Base-by-base conservation (phyloP, 2,329 filamentous ascomycete species). In the Myriosclerotinia scirpicola region DNA sequence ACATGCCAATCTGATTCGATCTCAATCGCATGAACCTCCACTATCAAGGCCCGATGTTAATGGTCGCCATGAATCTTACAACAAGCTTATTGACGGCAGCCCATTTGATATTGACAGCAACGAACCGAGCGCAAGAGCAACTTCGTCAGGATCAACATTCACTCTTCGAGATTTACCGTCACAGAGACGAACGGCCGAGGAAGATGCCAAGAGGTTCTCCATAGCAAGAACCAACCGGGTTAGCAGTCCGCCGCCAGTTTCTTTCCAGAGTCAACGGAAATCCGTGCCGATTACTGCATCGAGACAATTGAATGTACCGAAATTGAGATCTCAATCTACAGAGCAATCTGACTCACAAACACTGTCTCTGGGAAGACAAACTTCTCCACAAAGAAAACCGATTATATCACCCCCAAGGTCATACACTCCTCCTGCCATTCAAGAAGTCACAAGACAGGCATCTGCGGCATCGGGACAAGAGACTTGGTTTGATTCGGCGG, bases 181-280 rank as follows among this genome's bases (percentile, higher is more conserved):
- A 9, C 65, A 66, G 14, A 62, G 65, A 42, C 52, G 58, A n/a
- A 48, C 52, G 14, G 34, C 42, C 1, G 65, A 66, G 9, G 58
- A 55, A n/a, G 64, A 66, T 46, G 26, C 22, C 3, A 66, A 48
- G 22, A 66, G 65, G 36, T 66, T 64, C 5, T 66, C 58, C 8
- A 22, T 66, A 46, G 40, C 65, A 17, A 66, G 65, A 63, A 54
- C 54, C 3, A 61, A 50, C 26, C 38, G 65, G 42, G 52, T 66
- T 12, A 48, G 22, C 46, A 63, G 50, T 38, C 58, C 65, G 17
- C 58, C 50, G 5, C 65, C 58, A 48, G 64, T 71, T 38, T 67
- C 66, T 9, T 69, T 72, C 67, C 68, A 69, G 55, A 72, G 54
- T 12, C 65, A 69, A 44, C 30, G 60, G 20, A 67, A 58, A 40